Evolutionary conservation across 23 red algal species (phyloP).

Genomic region (Gracilaria gracilis): DNA sequence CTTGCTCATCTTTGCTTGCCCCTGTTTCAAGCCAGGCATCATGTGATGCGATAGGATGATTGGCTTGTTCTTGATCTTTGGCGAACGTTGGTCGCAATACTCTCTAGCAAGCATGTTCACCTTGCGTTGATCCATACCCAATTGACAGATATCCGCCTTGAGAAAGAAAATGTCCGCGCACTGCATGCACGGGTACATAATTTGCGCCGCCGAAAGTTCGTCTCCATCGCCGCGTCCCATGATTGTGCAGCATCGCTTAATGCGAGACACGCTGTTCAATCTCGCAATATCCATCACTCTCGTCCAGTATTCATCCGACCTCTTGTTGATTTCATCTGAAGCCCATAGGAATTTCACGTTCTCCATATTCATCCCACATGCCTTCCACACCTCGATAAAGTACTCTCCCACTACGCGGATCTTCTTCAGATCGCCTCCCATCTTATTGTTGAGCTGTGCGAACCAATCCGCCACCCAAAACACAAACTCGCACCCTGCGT

Average conservation of each 20-base stretch:
- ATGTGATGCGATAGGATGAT: slow-evolving; percentile 98
- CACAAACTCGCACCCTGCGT: slow-evolving; percentile 88
- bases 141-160: slow-evolving; percentile 97
- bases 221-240: slow-evolving; percentile 96
- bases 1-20: slow-evolving; percentile 99
- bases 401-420: slow-evolving; percentile 92
- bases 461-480: slow-evolving; percentile 99
- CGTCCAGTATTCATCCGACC: slow-evolving; percentile 94
- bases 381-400: slow-evolving; percentile 99
- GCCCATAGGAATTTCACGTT: slow-evolving; percentile 97
- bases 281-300: slow-evolving; percentile 96
- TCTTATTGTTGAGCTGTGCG: slow-evolving; percentile 98
- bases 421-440: slow-evolving; percentile 98
- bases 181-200: slow-evolving; percentile 99
- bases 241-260: slow-evolving; percentile 95
- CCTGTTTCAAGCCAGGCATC: slow-evolving; percentile 97
- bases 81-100: slow-evolving; percentile 93
- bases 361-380: slow-evolving; percentile 98
- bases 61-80: slow-evolving; percentile 95
- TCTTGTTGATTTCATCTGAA: slow-evolving; percentile 94
- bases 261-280: slow-evolving; percentile 82
- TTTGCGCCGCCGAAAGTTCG: slow-evolving; percentile 97
- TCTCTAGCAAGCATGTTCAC: slow-evolving; percentile 99
- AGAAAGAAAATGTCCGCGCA: slow-evolving; percentile 99
- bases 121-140: slow-evolving; percentile 99